These are phyloP conservation scores for Fusarium falciforme DNA, from an alignment of 2,329 filamentous ascomycete species.

Conservation along the genomic window DNA sequence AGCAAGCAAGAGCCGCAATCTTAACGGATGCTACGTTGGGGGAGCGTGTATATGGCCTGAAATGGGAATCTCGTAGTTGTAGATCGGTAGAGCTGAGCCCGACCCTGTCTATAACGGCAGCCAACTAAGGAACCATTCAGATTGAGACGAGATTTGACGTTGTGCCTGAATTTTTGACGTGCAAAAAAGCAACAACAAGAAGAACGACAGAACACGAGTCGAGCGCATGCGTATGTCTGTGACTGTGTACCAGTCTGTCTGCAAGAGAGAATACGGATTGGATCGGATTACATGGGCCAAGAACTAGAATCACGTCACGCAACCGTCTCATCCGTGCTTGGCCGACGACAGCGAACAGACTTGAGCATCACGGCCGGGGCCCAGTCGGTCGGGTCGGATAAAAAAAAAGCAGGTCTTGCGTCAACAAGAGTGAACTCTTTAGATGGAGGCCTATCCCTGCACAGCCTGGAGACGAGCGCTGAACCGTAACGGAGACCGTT, in stretches of 20 bases:
- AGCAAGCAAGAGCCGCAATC: constrained; percentile 14
- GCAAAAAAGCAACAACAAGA: neutral
- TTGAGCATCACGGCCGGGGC: neutral
- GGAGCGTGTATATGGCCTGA: neutral
- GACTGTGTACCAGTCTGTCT: neutral
- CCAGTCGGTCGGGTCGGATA: constrained; percentile 26
- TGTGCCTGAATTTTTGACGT: neutral
- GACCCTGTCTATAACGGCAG: constrained; percentile 3
- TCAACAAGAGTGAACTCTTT: neutral
- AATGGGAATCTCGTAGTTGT: neutral
- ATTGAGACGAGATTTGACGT: neutral
- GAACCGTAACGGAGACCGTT: neutral
- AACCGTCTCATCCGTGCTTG: neutral
- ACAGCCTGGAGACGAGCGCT: constrained; percentile 13
- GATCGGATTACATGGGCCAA: constrained; percentile 34
- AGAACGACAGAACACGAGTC: neutral
- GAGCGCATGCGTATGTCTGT: neutral
- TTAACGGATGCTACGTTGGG: neutral
- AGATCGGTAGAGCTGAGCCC: neutral
- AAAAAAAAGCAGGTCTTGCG: neutral
- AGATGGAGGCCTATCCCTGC: constrained; percentile 24
- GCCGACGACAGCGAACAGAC: neutral
- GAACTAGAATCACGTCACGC: constrained; percentile 3
- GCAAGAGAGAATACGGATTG: neutral
- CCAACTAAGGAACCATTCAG: neutral